Evolutionary conservation across 345 rosid species (phyloP), one percentile per base, ranked within the genome.

Genomic region (Moringa oleifera): DNA sequence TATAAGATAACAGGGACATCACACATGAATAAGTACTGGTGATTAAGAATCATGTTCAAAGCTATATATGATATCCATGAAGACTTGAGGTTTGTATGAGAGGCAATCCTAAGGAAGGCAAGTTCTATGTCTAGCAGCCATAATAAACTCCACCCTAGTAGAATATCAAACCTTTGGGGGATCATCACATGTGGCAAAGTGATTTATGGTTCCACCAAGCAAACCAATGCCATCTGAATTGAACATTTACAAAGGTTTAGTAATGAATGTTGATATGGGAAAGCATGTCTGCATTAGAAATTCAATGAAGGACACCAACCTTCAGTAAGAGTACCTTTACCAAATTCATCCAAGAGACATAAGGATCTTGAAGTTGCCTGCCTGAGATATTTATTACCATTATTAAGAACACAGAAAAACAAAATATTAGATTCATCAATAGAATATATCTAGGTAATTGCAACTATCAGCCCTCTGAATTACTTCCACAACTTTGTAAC

Each of bases 291-390:
- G 47, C 61, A 41, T 54, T 2, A 63, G 28, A 18, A 31, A 47
- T 23, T 55, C 2, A 52, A 10, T 1, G 18, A 50, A 69, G 57
- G 65, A 61, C 25, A 61, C 78, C 62, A 67, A 90, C 98, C 98
- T 90, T 93, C 95, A 58, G 88, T 82, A n/a, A 93, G 92, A 68
- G 98, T 90, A 53, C 98, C 99, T 88, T 93, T 93, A 68, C 99
- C 99, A 80, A 93, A 93, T 77, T 93, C 99, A 68, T 93, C 99
- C 77, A 93, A 57, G 63, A 93, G 80, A 71, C 97, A 93, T 66
- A 93, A 76, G 47, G 99, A 93, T 73, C 74, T 78, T 60, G 96
- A 80, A 71, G 99, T 93, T 74, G 97, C 86, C 80, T 85, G 97
- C 86, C 99, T 90, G 77, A 20, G 53, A 20, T 9, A 58, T 56